Evolutionary conservation across 495 filamentous ascomycete species (phyloP).

Genomic region (Barbatosphaeria neglecta): DNA sequence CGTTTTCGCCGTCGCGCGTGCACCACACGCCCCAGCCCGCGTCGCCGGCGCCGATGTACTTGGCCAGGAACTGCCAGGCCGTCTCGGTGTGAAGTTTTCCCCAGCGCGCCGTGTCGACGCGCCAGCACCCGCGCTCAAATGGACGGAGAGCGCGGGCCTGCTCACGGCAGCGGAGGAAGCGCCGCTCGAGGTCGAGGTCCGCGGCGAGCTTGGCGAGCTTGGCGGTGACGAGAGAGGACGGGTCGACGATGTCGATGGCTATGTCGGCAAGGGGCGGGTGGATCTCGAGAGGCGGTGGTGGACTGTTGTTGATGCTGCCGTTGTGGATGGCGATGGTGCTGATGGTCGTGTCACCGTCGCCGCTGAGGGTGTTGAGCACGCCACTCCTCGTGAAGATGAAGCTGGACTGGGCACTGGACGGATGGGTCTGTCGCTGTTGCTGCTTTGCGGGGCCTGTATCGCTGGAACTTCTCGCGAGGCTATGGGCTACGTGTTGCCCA

Average conservation of each 20-base stretch:
- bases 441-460: conserved; percentile 16
- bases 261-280: conserved; percentile 19
- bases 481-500: conserved; percentile 4
- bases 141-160: conserved; percentile 38
- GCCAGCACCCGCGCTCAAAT: conserved; percentile 62
- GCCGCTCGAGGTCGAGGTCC: conserved; percentile 36
- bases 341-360: no score
- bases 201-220: conserved; percentile 39
- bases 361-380: no score
- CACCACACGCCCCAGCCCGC: conserved; percentile 60
- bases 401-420: no score
- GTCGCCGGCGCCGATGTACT: conserved; percentile 43
- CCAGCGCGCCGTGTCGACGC: conserved; percentile 39
- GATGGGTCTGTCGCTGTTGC: no score
- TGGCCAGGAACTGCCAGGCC: conserved; percentile 51
- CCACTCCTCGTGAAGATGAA: no score
- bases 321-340: not conserved
- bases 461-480: conserved; percentile 20
- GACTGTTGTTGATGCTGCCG: not conserved
- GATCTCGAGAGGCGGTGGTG: no score
- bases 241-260: conserved; percentile 7
- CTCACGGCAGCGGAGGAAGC: conserved; percentile 39
- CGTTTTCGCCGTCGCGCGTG: conserved; percentile 14
- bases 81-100: conserved; percentile 20
- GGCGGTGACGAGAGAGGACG: conserved; percentile 35